These are phyloP conservation scores for Lachnellula subtilissima DNA, from an alignment of 2,329 filamentous ascomycete species.

Conservation along the genomic window DNA sequence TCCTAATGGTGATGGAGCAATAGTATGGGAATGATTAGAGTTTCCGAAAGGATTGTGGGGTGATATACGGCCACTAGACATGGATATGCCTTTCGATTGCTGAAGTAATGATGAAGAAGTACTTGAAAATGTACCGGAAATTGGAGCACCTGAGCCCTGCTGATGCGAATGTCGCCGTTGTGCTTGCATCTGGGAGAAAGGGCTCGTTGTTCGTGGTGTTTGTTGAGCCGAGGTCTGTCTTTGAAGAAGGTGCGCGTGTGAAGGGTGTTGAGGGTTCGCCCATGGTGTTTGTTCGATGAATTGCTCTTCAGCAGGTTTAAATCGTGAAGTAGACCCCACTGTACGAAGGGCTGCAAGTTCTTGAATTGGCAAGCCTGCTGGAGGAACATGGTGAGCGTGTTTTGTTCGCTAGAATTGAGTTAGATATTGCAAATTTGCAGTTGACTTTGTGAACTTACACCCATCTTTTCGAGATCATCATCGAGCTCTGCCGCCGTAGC, in stretches of 20 bases:
- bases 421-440: constrained; percentile 6
- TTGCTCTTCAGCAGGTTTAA: constrained; percentile 70
- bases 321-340: constrained; percentile 28
- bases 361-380: constrained; percentile 25
- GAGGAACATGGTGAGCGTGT: constrained; percentile 20
- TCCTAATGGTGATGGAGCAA: constrained; percentile 30
- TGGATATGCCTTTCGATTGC: constrained; percentile 24
- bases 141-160: constrained; percentile 22
- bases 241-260: constrained; percentile 46
- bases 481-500: constrained; percentile 71
- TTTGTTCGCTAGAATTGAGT: constrained; percentile 24
- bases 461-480: constrained; percentile 84
- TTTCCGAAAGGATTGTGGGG: constrained; percentile 30
- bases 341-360: constrained; percentile 31
- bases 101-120: constrained; percentile 19
- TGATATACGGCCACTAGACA: constrained; percentile 26
- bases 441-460: constrained; percentile 52
- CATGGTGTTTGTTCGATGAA: constrained; percentile 87
- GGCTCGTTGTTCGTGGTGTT: constrained; percentile 33
- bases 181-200: constrained; percentile 28
- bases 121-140: constrained; percentile 32
- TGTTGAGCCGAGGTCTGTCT: constrained; percentile 38
- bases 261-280: constrained; percentile 82
- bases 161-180: constrained; percentile 38
- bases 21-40: constrained; percentile 25